phyloP scores from a whole-genome alignment of 495 filamentous ascomycete genomes.

The Penicillium lividum region DNA sequence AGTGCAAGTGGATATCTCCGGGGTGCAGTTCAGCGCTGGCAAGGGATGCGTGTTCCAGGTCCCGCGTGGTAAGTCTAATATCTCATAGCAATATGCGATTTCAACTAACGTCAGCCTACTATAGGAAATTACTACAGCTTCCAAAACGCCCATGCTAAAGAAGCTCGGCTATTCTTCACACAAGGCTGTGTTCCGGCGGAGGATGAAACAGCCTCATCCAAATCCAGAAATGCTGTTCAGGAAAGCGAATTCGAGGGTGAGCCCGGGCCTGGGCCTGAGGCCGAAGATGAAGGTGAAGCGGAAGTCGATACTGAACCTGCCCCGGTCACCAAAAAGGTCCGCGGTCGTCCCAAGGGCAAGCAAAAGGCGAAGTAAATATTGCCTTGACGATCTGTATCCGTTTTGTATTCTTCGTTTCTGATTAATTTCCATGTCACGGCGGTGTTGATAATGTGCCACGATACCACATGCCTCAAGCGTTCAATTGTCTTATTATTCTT shows the following conservation, averaged over 20 bases:
- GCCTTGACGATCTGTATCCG: neutral
- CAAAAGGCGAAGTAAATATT: constrained; percentile 33
- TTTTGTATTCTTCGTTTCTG: constrained; percentile 1
- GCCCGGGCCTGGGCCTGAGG: constrained; percentile 11
- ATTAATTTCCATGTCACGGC: constrained; percentile 10
- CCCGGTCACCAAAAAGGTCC: constrained; percentile 17
- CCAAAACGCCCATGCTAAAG: constrained; percentile 63
- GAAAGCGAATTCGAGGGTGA: constrained; percentile 30
- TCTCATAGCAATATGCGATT: neutral
- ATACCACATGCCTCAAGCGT: constrained; percentile 24
- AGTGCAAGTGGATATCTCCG: constrained; percentile 70
- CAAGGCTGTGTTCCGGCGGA: constrained; percentile 65
- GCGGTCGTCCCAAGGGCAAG: constrained; percentile 45
- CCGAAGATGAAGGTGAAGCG: constrained; percentile 20
- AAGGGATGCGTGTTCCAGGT: constrained; percentile 91
- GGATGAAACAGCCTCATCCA: constrained; percentile 27
- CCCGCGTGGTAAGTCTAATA: constrained; percentile 74
- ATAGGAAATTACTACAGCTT: constrained; percentile 86
- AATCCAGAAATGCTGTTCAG: constrained; percentile 27
- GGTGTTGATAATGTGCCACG: constrained; percentile 23
- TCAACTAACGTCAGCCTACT: neutral
- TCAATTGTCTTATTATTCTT: constrained; percentile 1
- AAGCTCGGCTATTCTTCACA: constrained; percentile 80
- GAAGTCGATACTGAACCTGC: constrained; percentile 9
- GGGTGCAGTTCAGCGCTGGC: constrained; percentile 78